A percentile compares a stretch with the other conserved stretches of the same genome.
phyloP scores from a whole-genome alignment of 2,329 filamentous ascomycete species.

The Westerdykella ornata region DNA sequence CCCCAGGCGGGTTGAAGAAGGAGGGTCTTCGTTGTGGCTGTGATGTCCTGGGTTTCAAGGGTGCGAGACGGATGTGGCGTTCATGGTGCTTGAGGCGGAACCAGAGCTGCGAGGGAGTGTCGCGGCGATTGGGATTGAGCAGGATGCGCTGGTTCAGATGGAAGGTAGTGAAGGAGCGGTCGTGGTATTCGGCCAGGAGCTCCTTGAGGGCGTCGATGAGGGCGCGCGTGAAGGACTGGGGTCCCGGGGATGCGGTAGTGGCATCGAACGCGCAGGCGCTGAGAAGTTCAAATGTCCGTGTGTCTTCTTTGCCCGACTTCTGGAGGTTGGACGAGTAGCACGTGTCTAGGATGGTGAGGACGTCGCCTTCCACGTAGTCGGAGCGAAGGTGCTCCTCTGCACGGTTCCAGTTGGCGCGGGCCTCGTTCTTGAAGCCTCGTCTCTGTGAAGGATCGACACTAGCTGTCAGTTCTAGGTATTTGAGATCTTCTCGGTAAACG shows the following conservation, averaged over 20 bases:
- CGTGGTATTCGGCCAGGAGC: conserved; percentile 14
- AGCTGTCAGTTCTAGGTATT: conserved; percentile 24
- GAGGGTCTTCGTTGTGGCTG: conserved; percentile 6
- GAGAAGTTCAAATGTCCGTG: conserved; percentile 29
- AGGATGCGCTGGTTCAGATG: conserved; percentile 24
- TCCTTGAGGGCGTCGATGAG: conserved; percentile 27
- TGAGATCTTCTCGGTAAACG: conserved; percentile 15
- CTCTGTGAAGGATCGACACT: conserved; percentile 8
- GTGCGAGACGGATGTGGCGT: conserved; percentile 27
- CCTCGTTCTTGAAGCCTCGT: conserved; percentile 20
- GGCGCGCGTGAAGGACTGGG: conserved; percentile 30
- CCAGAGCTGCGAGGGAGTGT: conserved; percentile 27
- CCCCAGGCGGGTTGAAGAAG: conserved; percentile 9
- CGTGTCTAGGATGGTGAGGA: conserved; percentile 35
- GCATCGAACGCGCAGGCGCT: conserved; percentile 25
- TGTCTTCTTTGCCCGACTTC: conserved; percentile 21
- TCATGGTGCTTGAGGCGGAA: conserved; percentile 18
- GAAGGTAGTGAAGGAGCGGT: conserved; percentile 27
- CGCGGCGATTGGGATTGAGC: conserved; percentile 17
- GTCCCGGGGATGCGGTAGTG: conserved; percentile 25
- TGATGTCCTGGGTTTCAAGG: conserved; percentile 13
- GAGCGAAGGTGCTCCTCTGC: conserved; percentile 24
- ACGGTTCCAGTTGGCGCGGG: conserved; percentile 32
- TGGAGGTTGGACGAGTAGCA: conserved; percentile 35
- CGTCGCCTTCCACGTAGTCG: conserved; percentile 28